Evolutionary conservation across 208 protist genomes (phyloP).

Genomic region (Angomonas desouzai): DNA sequence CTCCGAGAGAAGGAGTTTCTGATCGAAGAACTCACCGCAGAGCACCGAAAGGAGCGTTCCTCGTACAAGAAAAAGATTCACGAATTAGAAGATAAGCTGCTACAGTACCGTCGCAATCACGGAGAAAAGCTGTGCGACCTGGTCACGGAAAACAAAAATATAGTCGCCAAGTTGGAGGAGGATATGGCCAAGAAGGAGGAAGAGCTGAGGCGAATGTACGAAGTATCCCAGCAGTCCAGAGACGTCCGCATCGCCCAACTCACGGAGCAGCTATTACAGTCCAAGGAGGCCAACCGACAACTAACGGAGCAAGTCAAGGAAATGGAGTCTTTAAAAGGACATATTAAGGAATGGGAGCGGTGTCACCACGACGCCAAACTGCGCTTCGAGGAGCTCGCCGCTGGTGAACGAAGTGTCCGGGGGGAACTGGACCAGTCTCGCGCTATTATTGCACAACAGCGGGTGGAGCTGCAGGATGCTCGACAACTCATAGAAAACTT

Average conservation of each 20-base stretch:
- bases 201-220: conserved; percentile 37
- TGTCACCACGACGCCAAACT: not conserved
- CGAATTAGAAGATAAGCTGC: conserved; percentile 20
- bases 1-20: conserved; percentile 13
- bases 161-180: conserved; percentile 23
- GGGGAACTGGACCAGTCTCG: conserved; percentile 8
- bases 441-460: conserved; percentile 9
- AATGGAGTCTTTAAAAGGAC: not conserved
- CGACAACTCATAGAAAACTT: conserved; percentile 42
- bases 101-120: conserved; percentile 9
- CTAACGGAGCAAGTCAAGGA: not conserved
- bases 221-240: conserved; percentile 36
- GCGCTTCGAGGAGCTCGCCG: not conserved
- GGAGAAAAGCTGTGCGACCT: conserved; percentile 13
- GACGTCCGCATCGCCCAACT: conserved; percentile 58
- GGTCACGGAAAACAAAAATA: conserved; percentile 17
- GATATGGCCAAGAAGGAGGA: conserved; percentile 27
- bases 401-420: conserved; percentile 12
- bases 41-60: not conserved
- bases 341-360: conserved; percentile 3
- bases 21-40: not conserved
- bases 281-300: conserved; percentile 15
- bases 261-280: conserved; percentile 31
- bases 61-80: conserved; percentile 9
- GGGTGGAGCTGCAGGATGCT: conserved; percentile 32